Base-by-base conservation (phyloP, 257 asterid genomes). In the Nicotiana noctiflora region DNA sequence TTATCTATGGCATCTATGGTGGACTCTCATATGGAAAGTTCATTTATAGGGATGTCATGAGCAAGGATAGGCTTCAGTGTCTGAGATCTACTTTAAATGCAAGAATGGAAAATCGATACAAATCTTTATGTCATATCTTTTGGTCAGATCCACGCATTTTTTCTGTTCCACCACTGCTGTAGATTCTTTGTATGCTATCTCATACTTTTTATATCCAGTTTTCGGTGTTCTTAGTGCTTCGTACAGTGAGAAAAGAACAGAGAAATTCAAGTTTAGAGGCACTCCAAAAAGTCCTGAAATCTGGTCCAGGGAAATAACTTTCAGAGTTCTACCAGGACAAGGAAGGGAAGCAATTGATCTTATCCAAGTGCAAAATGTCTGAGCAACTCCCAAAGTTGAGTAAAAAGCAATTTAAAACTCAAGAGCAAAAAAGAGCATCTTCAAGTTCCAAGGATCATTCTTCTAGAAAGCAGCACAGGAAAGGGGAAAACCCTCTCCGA, bases 401-500 rank as follows among this genome's bases (percentile, higher is more conserved):
- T 81, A 92, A 86, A 85, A 92, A 87, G 86, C 65, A 84, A 63
- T n/a, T 80, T 18, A 93, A 84, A 84, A 37, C 78, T 25, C 88
- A 81, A 70, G 97, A 93, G 40, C 87, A 86, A 77, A 92, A 88
- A 88, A 89, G 84, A 87, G 82, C 85, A 62, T 78, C 86, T 88
- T 84, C 93, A 76, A 83, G 90, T 84, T 86, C 87, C 52, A 93
- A 87, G 85, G 95, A 93, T 76, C 93, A 85, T 62, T 82, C 88
- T 80, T 86, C 90, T 15, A 92, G 84, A 81, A 94, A 91, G 85
- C 96, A 88, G 82, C 90, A 77, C 59, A 80, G 93, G 75, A 92
- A 94, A 81, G 82, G 90, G 29, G 97, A 90, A 86, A 90, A 90
- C 81, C 95, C 96, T 70, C 82, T 86, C 81, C 91, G 96, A 82